phyloP scores from a whole-genome alignment of 2,329 filamentous ascomycete species.

The Fusarium mundagurra region DNA sequence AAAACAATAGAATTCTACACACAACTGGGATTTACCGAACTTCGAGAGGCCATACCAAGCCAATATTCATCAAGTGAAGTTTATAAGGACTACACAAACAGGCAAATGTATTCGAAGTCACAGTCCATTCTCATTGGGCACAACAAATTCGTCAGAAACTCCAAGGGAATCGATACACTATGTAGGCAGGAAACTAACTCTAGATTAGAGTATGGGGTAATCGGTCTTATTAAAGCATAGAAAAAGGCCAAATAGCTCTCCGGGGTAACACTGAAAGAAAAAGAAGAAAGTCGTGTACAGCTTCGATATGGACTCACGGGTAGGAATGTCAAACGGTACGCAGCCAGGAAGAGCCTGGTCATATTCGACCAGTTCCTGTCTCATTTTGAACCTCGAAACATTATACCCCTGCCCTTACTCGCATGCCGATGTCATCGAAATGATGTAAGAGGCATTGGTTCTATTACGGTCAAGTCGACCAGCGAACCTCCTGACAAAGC shows the following conservation, averaged over 20 bases:
- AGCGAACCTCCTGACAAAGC: slow-evolving; percentile 36
- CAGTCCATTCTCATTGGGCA: background rate
- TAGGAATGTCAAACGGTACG: slow-evolving; percentile 1
- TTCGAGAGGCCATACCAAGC: background rate
- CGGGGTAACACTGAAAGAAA: slow-evolving; percentile 51
- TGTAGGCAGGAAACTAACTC: slow-evolving; percentile 45
- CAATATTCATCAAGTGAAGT: background rate
- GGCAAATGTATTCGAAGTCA: background rate
- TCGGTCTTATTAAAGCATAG: slow-evolving; percentile 52
- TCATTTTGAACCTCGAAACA: slow-evolving; percentile 1
- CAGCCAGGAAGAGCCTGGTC: slow-evolving; percentile 18
- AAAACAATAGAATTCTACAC: background rate
- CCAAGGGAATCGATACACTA: slow-evolving; percentile 40
- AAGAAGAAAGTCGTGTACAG: slow-evolving; percentile 46
- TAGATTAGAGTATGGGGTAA: slow-evolving; percentile 47
- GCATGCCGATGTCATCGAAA: slow-evolving; percentile 33
- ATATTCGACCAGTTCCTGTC: background rate
- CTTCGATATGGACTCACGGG: slow-evolving; percentile 24
- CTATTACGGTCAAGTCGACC: slow-evolving; percentile 25
- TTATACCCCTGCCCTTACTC: slow-evolving; percentile 34
- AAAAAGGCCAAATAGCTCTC: slow-evolving; percentile 50
- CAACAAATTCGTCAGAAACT: slow-evolving; percentile 29
- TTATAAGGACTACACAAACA: background rate
- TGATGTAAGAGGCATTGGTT: slow-evolving; percentile 32
- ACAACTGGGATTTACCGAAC: background rate